Evolutionary conservation across 352 stramenopile species (phyloP), one percentile per base, ranked within the genome.

Genomic region (Globisporangium megalacanthum): DNA sequence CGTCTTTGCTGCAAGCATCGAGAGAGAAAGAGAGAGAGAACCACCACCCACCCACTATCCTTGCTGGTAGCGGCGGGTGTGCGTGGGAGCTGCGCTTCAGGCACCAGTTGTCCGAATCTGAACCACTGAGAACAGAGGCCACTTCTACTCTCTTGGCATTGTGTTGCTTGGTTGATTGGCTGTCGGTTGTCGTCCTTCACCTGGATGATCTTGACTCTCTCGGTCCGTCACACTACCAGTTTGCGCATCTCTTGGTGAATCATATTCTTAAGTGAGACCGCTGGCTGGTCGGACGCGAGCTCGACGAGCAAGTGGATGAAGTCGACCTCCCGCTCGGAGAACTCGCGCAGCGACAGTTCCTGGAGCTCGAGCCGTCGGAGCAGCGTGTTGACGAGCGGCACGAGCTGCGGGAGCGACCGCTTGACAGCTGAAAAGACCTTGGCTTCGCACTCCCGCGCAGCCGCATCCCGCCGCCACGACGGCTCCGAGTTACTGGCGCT

Each of bases 271-370:
- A 91, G 66, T 1, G 73, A 76, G 22, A 75, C 47, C 0, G 73
- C 71, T 3, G 81, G 79, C 57, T 90, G 78, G 54, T 94, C 81
- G 6, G 78, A 90, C 29, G 83, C 82, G 0, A 94, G 68, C 33
- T 89, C 80, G 1, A 91, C 77, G 0, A 94, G 65, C 45, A 94
- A 56, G 45, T 89, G 80, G 66, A 92, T 92, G 17, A 90, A 88
- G 60, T 94, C 84, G 6, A 88, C 72, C 60, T 94, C 79, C 3
- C 80, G 77, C 52, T 86, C 80, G 11, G 76, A 83, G 57, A 80
- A 86, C 54, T 94, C 82, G 6, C 77, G 68, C 33, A 94, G 56
- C 36, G 80, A 78, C 29, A 91, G 53, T 58, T 92, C 83, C 60
- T 94, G 82, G 52, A 85, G 65, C 59, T 89, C 77, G 3, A 92